Evolutionary conservation across 2,329 filamentous ascomycete genomes (phyloP).

Genomic region (Graphilbum sp.): DNA sequence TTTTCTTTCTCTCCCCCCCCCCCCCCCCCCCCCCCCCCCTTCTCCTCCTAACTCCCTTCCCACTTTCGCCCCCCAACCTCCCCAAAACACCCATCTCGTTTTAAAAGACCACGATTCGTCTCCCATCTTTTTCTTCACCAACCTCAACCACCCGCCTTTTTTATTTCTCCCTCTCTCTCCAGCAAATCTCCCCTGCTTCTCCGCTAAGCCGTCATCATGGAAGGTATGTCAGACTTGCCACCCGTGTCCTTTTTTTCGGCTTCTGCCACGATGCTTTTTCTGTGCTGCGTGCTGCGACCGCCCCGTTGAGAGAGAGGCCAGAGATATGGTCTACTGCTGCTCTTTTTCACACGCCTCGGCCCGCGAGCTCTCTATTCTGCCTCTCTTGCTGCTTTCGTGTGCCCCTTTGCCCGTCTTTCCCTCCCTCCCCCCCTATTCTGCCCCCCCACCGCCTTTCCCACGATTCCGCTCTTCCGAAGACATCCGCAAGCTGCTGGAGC

Average conservation of each 20-base stretch:
- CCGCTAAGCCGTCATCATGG: conserved; percentile 35
- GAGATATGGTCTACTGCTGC: too few species aligned
- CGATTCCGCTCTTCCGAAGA: too few species aligned
- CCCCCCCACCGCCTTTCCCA: too few species aligned
- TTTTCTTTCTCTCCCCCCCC: conserved; percentile 3
- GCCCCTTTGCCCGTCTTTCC: too few species aligned
- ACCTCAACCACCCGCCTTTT: conserved; percentile 13
- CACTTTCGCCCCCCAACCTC: conserved; percentile 9
- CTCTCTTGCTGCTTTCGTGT: too few species aligned
- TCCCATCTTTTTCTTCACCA: conserved; percentile 3
- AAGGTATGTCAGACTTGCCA: conserved; percentile 21
- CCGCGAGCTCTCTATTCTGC: too few species aligned
- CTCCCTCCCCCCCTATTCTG: too few species aligned
- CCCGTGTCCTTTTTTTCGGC: background rate
- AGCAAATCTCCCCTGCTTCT: conserved; percentile 17
- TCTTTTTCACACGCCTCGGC: too few species aligned
- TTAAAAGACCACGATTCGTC: background rate
- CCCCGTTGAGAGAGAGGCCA: too few species aligned
- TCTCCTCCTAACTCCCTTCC: conserved; percentile 1
- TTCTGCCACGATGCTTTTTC: too few species aligned
- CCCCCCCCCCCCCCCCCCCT: background rate
- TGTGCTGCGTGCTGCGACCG: too few species aligned
- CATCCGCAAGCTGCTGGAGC: too few species aligned
- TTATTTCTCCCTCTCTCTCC: conserved; percentile 20
- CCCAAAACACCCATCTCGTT: conserved; percentile 3